Evolutionary conservation across 1,284 basidiomycete genomes (phyloP).

Genomic region (Lentinula novae-zelandiae): DNA sequence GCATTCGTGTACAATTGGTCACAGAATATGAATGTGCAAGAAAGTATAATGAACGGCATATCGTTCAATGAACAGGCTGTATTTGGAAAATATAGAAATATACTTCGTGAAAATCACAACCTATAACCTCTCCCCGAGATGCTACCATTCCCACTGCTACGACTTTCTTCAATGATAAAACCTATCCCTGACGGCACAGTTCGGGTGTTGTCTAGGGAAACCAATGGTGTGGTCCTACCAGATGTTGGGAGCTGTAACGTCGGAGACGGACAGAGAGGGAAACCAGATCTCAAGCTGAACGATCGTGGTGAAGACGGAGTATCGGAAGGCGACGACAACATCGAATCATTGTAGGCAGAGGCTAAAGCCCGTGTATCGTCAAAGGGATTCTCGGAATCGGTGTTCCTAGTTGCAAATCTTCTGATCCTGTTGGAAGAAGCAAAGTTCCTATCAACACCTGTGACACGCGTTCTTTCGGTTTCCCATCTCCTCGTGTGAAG

Average conservation of each 20-base stretch:
- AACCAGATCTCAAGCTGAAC: not conserved
- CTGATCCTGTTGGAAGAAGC: conserved; percentile 1
- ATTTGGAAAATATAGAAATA: too few relatives aligned
- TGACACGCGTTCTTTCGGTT: not conserved
- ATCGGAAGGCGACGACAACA: not conserved
- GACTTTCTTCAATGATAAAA: not conserved
- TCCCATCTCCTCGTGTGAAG: conserved; percentile 6
- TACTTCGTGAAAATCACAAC: not conserved
- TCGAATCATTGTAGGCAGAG: not conserved
- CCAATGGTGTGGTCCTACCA: conserved; percentile 6
- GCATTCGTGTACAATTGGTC: not conserved
- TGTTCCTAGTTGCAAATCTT: not conserved
- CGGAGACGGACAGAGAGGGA: conserved; percentile 5
- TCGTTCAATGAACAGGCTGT: too few relatives aligned
- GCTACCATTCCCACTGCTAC: not conserved
- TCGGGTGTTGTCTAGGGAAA: conserved; percentile 3
- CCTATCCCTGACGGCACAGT: not conserved
- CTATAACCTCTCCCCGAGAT: not conserved
- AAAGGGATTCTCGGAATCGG: conserved; percentile 3
- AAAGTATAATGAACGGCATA: too few relatives aligned
- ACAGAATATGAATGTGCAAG: not conserved
- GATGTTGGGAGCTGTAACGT: conserved; percentile 12
- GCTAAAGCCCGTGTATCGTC: conserved; percentile 6
- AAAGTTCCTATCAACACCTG: not conserved
- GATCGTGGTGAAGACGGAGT: not conserved